Base-by-base conservation (phyloP, 345 rosid species). In the Microcos paniculata region DNA sequence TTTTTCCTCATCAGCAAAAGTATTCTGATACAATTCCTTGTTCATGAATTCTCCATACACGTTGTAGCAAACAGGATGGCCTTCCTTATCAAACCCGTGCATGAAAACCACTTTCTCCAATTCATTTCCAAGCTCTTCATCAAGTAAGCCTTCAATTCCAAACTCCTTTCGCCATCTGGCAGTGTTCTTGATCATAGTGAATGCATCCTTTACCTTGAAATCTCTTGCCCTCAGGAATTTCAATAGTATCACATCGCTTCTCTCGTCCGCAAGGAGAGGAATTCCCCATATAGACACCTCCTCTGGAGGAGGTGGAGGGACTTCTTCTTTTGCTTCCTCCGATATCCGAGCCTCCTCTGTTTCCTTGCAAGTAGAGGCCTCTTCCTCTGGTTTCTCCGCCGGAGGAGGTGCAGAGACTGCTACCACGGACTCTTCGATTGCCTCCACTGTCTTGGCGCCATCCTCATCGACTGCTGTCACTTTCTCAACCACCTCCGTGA, bases 21-120 rank as follows among this genome's bases (percentile, higher is more conserved):
- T 76, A 18, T 79, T 80, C 40, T 85, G 82, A 61, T 88, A 87
- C n/a, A 91, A 67, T 9, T 89, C 91, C 77, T 87, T 93, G 84
- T 84, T 83, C 83, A 88, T 92, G 35, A 93, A 91, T 79, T 85
- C 98, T 0, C 97, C 94, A 26, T 86, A 91, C 0, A 88, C 92
- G 79, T 94, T 94, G 78, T 94, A 94, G 74, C 95, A 91, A 42
- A 94, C 92, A 1, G 95, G 94, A 70, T 94, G 98, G 3, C 97
- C 97, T 8, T 91, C 91, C 80, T 80, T 89, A 62, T 92, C 98
- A 4, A 78, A 73, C 7, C 99, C 98, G 68, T 89, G 91, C 88
- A 83, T 86, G 72, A 90, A 93, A 49, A 95, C 98, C 46, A 87
- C 88, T 76, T 95, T 93, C 71, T 91, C 93, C 71, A 86, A 78